Evolutionary conservation across 345 rosid species (phyloP).

Genomic region (Atalantia buxifolia): DNA sequence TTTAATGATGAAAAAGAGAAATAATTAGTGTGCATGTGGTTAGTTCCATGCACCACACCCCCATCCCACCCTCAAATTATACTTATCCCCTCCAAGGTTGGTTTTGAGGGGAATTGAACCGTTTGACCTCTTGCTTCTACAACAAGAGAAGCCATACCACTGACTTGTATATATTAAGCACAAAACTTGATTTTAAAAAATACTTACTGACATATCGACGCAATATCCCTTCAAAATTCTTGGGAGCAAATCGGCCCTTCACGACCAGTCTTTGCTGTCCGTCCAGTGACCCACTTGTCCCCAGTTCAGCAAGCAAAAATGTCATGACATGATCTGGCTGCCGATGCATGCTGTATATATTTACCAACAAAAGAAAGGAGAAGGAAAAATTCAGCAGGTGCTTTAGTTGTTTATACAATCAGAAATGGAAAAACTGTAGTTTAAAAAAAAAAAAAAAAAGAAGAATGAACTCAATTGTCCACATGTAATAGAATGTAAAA

Average conservation of each 20-base stretch:
- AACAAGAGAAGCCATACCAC: neutral
- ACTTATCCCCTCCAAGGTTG: too few relatives aligned
- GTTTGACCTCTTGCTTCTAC: neutral
- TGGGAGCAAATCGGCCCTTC: conserved; percentile 91
- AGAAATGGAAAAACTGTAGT: neutral
- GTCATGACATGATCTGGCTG: conserved; percentile 94
- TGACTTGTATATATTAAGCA: neutral
- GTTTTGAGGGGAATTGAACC: too few relatives aligned
- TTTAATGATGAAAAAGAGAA: neutral
- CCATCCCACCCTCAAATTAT: too few relatives aligned
- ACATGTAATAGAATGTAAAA: neutral
- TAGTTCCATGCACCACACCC: neutral
- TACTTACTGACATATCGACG: conserved; percentile 85
- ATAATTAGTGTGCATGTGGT: neutral
- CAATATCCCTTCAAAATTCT: conserved; percentile 83
- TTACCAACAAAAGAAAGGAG: neutral
- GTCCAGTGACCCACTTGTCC: conserved; percentile 94
- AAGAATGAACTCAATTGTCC: too few relatives aligned
- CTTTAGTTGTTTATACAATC: neutral
- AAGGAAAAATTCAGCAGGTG: neutral
- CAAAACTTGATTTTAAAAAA: conserved; percentile 7
- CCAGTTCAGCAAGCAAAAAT: conserved; percentile 90
- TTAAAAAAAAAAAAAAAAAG: neutral
- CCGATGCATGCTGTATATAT: conserved; percentile 71
- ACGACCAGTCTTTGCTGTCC: conserved; percentile 91